Conservation (phyloP, 345 rosid genomes). For the Combretum micranthum region DNA sequence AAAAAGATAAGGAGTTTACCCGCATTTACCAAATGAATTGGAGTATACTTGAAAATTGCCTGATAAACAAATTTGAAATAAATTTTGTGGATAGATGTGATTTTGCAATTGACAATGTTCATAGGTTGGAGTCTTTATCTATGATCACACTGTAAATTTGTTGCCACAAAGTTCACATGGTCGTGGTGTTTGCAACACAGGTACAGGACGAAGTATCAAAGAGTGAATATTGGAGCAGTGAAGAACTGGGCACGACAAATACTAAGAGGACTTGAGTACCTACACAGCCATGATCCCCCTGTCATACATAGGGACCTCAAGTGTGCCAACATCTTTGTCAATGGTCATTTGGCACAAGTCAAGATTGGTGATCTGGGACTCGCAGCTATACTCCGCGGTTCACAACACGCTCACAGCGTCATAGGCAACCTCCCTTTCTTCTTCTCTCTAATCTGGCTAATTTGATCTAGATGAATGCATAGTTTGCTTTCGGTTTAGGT, state of each 20-base stretch:
- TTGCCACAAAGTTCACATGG: too few relatives aligned
- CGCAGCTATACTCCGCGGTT: constrained; percentile 72
- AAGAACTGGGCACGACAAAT: constrained; percentile 94
- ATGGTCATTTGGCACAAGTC: constrained; percentile 92
- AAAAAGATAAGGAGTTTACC: too few relatives aligned
- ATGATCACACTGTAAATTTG: too few relatives aligned
- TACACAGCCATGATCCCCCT: constrained; percentile 80
- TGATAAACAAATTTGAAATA: too few relatives aligned
- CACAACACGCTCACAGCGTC: constrained; percentile 81
- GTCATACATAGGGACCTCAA: constrained; percentile 95
- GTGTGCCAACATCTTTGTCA: constrained; percentile 88
- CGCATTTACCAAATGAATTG: too few relatives aligned
- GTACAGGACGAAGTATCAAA: constrained; percentile 58
- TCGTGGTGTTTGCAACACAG: constrained; percentile 17
- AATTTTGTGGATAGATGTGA: too few relatives aligned
- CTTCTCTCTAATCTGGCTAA: not conserved
- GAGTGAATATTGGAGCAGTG: constrained; percentile 60
- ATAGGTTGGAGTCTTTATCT: too few relatives aligned
- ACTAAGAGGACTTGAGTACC: constrained; percentile 59
- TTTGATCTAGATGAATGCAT: too few relatives aligned
- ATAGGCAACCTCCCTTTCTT: constrained; percentile 36
- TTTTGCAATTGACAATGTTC: too few relatives aligned
- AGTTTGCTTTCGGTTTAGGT: too few relatives aligned
- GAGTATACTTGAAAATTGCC: too few relatives aligned
- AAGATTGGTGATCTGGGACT: constrained; percentile 93